A percentile compares a stretch with the other conserved stretches of the same genome.
Evolutionary conservation across 2,329 filamentous ascomycete genomes (phyloP).

Genomic region (Leptodontidium sp.): DNA sequence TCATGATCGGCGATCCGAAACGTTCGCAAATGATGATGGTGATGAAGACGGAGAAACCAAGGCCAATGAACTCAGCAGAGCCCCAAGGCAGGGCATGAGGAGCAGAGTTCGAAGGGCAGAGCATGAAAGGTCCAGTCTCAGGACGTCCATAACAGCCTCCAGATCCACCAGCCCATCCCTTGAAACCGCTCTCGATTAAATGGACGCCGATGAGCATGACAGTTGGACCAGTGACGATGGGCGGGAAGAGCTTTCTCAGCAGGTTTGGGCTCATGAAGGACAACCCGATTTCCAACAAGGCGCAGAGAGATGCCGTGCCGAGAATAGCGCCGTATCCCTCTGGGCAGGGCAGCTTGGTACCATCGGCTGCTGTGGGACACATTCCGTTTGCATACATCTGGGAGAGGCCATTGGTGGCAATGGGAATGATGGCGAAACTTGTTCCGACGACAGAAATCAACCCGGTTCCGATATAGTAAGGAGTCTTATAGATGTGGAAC

Average conservation of each 20-base stretch:
- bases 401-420: constrained; percentile 73
- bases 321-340: constrained; percentile 79
- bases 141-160: constrained; percentile 63
- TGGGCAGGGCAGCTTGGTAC: constrained; percentile 76
- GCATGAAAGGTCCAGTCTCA: constrained; percentile 61
- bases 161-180: constrained; percentile 80
- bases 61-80: constrained; percentile 77
- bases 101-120: constrained; percentile 72
- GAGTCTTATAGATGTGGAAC: constrained; percentile 75
- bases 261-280: constrained; percentile 76
- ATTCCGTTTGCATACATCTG: constrained; percentile 72
- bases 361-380: constrained; percentile 59
- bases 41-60: constrained; percentile 82
- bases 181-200: constrained; percentile 75
- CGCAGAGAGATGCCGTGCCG: constrained; percentile 72
- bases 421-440: constrained; percentile 78
- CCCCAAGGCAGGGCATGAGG: constrained; percentile 81
- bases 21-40: constrained; percentile 83
- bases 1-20: constrained; percentile 86
- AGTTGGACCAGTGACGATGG: constrained; percentile 78
- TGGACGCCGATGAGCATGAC: constrained; percentile 77
- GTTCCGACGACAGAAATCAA: constrained; percentile 82
- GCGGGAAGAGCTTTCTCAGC: constrained; percentile 79
- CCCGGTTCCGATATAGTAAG: constrained; percentile 80
- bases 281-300: constrained; percentile 75